These are phyloP conservation scores for Hypoxylon sp. DNA, from an alignment of 2,329 filamentous ascomycete species.

Conservation along the genomic window DNA sequence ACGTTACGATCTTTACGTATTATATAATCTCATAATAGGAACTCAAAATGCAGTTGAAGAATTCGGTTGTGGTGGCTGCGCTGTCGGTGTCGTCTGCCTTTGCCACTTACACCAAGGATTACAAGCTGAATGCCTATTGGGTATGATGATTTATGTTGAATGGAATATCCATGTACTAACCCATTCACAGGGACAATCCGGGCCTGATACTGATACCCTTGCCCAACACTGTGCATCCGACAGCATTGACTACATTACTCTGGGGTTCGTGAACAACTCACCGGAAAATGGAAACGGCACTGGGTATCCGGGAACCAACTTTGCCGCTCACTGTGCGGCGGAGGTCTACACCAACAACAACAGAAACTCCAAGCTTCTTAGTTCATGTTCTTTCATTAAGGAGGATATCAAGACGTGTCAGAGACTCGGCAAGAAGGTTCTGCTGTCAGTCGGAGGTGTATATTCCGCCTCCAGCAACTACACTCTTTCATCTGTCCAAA, in stretches of 20 bases:
- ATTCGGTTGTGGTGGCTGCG: constrained; percentile 43
- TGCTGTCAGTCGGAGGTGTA: constrained; percentile 74
- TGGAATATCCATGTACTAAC: constrained; percentile 19
- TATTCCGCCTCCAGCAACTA: constrained; percentile 54
- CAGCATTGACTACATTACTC: constrained; percentile 59
- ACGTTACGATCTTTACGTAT: constrained; percentile 46
- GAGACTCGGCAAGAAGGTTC: constrained; percentile 71
- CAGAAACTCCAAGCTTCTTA: constrained; percentile 53
- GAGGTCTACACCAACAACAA: constrained; percentile 52
- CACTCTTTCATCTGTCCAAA: constrained; percentile 51
- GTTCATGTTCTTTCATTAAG: constrained; percentile 54
- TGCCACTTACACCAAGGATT: constrained; percentile 45
- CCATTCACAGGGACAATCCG: constrained; percentile 44
- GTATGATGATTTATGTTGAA: constrained; percentile 30
- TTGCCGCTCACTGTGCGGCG: constrained; percentile 57
- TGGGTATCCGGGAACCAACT: constrained; percentile 58
- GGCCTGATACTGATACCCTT: constrained; percentile 43
- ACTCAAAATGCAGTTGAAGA: constrained; percentile 45
- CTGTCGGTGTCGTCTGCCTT: constrained; percentile 42
- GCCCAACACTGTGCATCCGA: constrained; percentile 53
- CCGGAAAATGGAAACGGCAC: constrained; percentile 56
- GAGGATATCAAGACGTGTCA: constrained; percentile 66
- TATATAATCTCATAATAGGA: constrained; percentile 36
- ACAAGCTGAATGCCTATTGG: constrained; percentile 51
- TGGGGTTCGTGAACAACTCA: constrained; percentile 59